Evolutionary conservation across 192 early-diverging fungal genomes (phyloP).

Genomic region (Backusella mclennaniae): DNA sequence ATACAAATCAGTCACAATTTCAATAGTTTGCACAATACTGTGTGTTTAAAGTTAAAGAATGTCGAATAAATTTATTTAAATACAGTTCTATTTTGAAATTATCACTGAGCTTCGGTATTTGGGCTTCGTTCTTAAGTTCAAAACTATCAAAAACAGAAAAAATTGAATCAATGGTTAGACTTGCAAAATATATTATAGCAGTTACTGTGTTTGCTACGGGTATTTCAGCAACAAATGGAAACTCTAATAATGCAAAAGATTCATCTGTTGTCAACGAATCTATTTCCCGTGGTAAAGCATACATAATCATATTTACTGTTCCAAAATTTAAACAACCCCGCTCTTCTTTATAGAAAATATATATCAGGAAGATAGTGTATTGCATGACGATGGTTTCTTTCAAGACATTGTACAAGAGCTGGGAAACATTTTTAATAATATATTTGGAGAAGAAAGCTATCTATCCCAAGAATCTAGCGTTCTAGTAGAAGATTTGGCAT

Average conservation of each 20-base stretch:
- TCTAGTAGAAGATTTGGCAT: neutral
- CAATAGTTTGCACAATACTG: neutral
- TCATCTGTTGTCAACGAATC: neutral
- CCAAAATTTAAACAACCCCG: neutral
- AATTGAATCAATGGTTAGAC: neutral
- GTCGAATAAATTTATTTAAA: neutral
- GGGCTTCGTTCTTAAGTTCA: neutral
- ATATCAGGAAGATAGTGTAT: neutral
- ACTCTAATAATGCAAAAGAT: neutral
- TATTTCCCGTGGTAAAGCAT: neutral
- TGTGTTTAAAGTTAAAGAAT: neutral
- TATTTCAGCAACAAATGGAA: neutral
- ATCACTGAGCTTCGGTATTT: neutral
- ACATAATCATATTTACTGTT: neutral
- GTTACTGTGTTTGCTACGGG: neutral
- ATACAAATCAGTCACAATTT: neutral
- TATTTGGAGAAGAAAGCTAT: neutral
- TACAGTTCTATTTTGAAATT: neutral
- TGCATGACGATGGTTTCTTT: neutral
- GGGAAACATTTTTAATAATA: neutral
- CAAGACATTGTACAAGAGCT: neutral
- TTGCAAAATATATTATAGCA: neutral
- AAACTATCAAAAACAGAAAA: neutral
- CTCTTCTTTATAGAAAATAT: neutral
- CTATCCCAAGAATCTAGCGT: neutral